A percentile compares a stretch with the other conserved stretches of the same genome.
Evolutionary conservation across 306 rosid species (phyloP).

Genomic region (Begonia masoniana): DNA sequence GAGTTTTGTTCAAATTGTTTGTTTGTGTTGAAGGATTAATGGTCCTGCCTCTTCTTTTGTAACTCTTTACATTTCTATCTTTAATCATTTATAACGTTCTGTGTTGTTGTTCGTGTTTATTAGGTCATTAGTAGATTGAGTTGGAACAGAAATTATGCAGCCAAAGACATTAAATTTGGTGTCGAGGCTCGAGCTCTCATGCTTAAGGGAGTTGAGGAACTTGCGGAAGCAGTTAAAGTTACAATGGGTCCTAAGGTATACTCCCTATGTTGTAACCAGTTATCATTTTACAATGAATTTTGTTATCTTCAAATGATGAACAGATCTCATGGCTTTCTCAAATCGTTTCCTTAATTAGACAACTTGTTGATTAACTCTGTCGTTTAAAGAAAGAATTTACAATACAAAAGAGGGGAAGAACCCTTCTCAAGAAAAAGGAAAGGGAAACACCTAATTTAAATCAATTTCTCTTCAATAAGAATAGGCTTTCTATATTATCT

Average conservation of each 20-base stretch:
- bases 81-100: not conserved
- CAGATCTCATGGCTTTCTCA: not conserved
- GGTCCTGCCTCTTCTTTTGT: not conserved
- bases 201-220: slow-evolving; percentile 94
- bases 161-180: slow-evolving; percentile 81
- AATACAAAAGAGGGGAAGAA: too few relatives aligned
- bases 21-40: not conserved
- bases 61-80: not conserved
- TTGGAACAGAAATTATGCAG: slow-evolving; percentile 78
- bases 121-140: slow-evolving; percentile 55
- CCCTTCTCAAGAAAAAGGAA: too few relatives aligned
- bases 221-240: slow-evolving; percentile 87
- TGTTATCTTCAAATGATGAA: not conserved
- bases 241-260: slow-evolving; percentile 96
- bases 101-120: slow-evolving; percentile 7
- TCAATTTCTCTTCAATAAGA: too few relatives aligned
- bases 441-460: too few relatives aligned
- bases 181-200: slow-evolving; percentile 90
- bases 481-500: not conserved
- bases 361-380: not conserved
- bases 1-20: not conserved
- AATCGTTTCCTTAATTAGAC: not conserved
- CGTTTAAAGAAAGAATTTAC: too few relatives aligned
- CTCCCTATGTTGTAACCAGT: not conserved
- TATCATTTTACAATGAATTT: too few relatives aligned